Evolutionary conservation across 2,329 filamentous ascomycete genomes (phyloP), one percentile per base, ranked within the genome.

Genomic region (Alternaria infectoria): DNA sequence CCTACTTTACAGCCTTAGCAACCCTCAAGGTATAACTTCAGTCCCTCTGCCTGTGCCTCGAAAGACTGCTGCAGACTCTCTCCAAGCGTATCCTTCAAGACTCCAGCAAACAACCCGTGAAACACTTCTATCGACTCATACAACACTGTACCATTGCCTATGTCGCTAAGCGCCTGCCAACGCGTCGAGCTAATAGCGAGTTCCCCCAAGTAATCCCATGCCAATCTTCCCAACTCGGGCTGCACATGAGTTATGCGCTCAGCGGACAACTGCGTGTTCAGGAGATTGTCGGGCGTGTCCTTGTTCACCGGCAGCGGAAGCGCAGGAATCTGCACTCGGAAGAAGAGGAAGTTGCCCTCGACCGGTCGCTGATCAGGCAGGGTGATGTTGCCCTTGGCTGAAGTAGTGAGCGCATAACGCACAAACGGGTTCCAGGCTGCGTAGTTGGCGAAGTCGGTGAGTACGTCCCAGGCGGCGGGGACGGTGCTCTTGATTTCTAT

Each of bases 111-210:
- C 4, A 61, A 21, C 17, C 76, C 76, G 7, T 55, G 12, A 44
- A 71, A 77, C 12, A 75, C 74, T 58, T 78, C 75, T 13, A 71
- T 65, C 55, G 70, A 74, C 66, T 77, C 75, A 59, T 78, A 78
- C 59, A 77, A 54, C 17, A 77, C 61, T 4, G 32, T 70, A 11
- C 73, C 75, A 40, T 64, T 64, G 10, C 66, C 70, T 4, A 72
- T 26, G 26, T 72, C 64, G 45, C 69, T 76, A 21, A 77, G 47
- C 15, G 70, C 74, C 64, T 74, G 73, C 76, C 76, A 77, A 7
- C 75, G 61, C 49, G 71, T 68, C 11, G 73, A 64, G 7, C 66
- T 56, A 1, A 77, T 52, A 6, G 61, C 26, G 2, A 30, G 32
- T 7, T 71, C 67, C 4, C 57, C 55, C 5, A 57, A 40, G 30